Evolutionary conservation across 116 monocot genomes (phyloP).

Genomic region (Trichopus zeylanicus): DNA sequence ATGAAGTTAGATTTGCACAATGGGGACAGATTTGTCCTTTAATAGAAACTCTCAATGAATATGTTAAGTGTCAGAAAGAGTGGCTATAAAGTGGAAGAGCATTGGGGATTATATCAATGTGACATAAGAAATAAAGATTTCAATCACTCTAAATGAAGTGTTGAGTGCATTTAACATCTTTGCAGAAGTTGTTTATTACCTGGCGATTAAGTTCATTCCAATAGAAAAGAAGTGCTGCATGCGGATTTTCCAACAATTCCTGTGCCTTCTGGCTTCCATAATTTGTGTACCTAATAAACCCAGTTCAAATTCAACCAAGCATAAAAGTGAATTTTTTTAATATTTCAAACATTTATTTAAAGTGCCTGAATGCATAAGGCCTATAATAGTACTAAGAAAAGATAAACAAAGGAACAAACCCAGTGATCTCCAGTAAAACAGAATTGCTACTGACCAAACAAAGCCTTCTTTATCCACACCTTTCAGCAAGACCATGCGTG

Average conservation of each 20-base stretch:
- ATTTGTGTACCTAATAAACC: slow-evolving; percentile 73
- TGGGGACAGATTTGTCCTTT: too few relatives aligned
- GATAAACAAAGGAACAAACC: too few relatives aligned
- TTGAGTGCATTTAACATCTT: too few relatives aligned
- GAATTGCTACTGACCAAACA: slow-evolving; percentile 54
- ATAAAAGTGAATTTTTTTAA: background rate
- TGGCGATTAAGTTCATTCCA: slow-evolving; percentile 83
- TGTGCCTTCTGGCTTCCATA: slow-evolving; percentile 75
- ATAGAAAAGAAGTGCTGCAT: slow-evolving; percentile 84
- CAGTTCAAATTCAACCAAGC: slow-evolving; percentile 2
- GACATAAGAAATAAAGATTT: too few relatives aligned
- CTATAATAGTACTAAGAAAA: background rate
- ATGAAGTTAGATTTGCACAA: too few relatives aligned
- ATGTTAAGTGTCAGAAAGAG: too few relatives aligned
- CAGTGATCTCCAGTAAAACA: background rate
- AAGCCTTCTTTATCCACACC: slow-evolving; percentile 77
- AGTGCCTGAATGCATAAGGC: background rate
- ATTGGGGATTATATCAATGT: too few relatives aligned
- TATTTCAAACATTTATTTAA: background rate
- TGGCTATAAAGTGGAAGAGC: too few relatives aligned
- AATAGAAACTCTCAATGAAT: too few relatives aligned
- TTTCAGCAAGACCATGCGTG: slow-evolving; percentile 84
- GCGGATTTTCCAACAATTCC: slow-evolving; percentile 73
- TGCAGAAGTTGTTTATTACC: too few relatives aligned
- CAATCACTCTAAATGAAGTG: too few relatives aligned